Evolutionary conservation across 2,329 filamentous ascomycete genomes (phyloP), one percentile per base, ranked within the genome.

Genomic region (Huntiella bhutanensis): DNA sequence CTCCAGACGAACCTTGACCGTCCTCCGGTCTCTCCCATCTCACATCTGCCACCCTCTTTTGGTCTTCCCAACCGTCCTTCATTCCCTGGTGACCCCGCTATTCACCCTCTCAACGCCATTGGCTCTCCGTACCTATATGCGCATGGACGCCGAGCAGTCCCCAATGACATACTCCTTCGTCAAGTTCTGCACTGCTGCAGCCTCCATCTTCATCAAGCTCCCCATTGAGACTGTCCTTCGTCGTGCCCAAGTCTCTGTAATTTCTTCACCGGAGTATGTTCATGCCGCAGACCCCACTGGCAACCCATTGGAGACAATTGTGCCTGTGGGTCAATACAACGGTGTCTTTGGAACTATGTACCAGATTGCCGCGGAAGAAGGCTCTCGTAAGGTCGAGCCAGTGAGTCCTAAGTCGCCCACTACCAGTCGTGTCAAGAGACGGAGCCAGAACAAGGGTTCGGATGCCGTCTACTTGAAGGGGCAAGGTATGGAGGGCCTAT

Each of bases 331-430:
- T 2, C 74, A 74, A 3, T 98, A 94, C 59, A 69, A 75, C 33
- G 91, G 91, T n/a, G 70, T 94, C 1, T 60, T 91, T n/a, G 83
- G 85, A 3, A 95, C 88, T 2, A 87, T 95, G 73, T 88, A 85
- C 68, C 74, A 75, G 50, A 91, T 98, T 51, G 71, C 82, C 1
- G 71, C 79, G 33, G 82, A 92, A 55, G 91, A 98, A 60, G 91
- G 91, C 5, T 68, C 67, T 50, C 66, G 74, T 6, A 61, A 69
- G 53, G 60, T 68, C 34, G 55, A 64, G 43, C 48, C 50, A 13
- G 16, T 42, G 17, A 22, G 37, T 6, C 6, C 48, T 19, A 48
- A 47, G 19, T 4, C 49, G 4, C 8, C 51, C 11, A 28, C 51
- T 12, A 37, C 38, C 6, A n/a, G 46, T 17, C 38, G 41, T 35